A percentile compares a stretch with the other conserved stretches of the same genome.
phyloP scores from a whole-genome alignment of 2,329 filamentous ascomycete species.

The Thermothelomyces thermophilus region DNA sequence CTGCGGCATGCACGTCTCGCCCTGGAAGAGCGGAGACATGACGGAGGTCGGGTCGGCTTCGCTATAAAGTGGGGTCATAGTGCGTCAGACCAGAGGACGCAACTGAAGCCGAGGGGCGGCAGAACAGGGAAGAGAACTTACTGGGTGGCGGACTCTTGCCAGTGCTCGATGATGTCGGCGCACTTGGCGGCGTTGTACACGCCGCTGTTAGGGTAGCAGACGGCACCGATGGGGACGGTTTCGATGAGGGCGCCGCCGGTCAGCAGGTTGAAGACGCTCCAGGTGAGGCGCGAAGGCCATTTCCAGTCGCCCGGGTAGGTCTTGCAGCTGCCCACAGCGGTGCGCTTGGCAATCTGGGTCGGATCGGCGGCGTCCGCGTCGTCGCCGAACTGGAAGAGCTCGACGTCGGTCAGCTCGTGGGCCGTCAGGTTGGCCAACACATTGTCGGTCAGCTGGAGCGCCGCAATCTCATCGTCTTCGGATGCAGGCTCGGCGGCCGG shows the following conservation, averaged over 20 bases:
- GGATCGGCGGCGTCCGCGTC: background rate
- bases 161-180: conserved; percentile 26
- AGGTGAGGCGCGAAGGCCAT: conserved; percentile 30
- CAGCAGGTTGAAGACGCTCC: conserved; percentile 24
- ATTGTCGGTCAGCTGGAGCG: conserved; percentile 26
- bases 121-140: background rate
- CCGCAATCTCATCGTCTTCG: background rate
- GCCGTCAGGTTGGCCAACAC: conserved; percentile 30
- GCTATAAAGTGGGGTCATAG: too few relatives aligned
- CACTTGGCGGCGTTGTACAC: conserved; percentile 29
- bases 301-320: conserved; percentile 24
- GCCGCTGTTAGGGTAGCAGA: conserved; percentile 29
- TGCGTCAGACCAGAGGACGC: too few relatives aligned
- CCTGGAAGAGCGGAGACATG: conserved; percentile 30
- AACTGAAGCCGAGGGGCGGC: background rate
- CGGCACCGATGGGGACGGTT: conserved; percentile 30
- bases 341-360: conserved; percentile 5
- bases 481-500: conserved; percentile 10
- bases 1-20: conserved; percentile 31
- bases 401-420: conserved; percentile 20
- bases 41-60: conserved; percentile 23
- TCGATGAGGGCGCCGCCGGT: conserved; percentile 30
- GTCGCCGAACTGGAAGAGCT: conserved; percentile 22
- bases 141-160: conserved; percentile 18
- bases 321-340: conserved; percentile 25